Evolutionary conservation across 2,329 filamentous ascomycete species (phyloP).

Genomic region (Trichoderma sp.): DNA sequence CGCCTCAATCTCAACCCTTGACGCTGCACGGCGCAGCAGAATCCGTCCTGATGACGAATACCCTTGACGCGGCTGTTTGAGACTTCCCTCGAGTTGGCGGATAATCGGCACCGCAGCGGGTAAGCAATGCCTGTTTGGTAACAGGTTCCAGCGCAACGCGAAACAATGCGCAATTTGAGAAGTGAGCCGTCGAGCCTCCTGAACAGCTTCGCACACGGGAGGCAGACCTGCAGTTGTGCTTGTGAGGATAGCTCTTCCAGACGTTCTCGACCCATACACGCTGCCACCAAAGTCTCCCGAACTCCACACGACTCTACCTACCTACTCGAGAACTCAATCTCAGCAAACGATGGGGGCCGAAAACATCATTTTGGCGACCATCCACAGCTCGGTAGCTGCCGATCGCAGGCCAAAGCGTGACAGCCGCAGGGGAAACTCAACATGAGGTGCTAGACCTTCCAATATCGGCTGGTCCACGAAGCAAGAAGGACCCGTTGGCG

Average conservation of each 20-base stretch:
- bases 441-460: background rate
- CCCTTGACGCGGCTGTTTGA: background rate
- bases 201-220: background rate
- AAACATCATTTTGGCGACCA: background rate
- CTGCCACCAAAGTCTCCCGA: background rate
- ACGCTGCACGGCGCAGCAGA: too few species aligned
- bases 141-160: background rate
- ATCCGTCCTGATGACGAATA: background rate
- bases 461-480: constrained; percentile 20
- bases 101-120: background rate
- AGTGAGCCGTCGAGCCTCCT: background rate
- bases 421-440: background rate
- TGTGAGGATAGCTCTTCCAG: too few species aligned
- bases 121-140: background rate
- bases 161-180: background rate
- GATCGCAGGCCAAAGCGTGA: constrained; percentile 6
- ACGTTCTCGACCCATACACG: too few species aligned
- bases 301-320: background rate
- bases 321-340: background rate
- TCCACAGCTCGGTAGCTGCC: constrained; percentile 11
- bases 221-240: too few species aligned
- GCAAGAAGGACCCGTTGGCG: background rate
- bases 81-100: background rate
- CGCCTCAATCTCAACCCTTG: background rate
- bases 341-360: background rate